Evolutionary conservation across 1,284 basidiomycete genomes (phyloP).

Genomic region (Sanghuangporus sanghuang): DNA sequence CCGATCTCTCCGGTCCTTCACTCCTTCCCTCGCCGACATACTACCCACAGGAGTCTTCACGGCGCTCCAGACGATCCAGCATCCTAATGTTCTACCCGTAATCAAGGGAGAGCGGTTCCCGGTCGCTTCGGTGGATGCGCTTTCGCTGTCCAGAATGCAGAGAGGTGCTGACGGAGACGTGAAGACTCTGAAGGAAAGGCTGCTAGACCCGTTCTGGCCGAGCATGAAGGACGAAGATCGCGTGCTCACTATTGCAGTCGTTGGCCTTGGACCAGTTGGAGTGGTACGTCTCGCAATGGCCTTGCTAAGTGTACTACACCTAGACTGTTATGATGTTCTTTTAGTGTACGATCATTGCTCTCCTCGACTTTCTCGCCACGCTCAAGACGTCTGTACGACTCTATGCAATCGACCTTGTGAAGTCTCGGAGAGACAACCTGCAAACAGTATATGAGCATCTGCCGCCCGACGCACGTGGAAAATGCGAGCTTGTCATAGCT

Average conservation of each 20-base stretch:
- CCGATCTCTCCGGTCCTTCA: slow-evolving; percentile 49
- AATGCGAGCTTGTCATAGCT: slow-evolving; percentile 44
- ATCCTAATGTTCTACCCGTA: slow-evolving; percentile 60
- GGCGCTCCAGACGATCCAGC: slow-evolving; percentile 63
- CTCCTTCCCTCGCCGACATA: slow-evolving; percentile 73
- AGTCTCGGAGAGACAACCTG: slow-evolving; percentile 51
- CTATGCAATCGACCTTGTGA: slow-evolving; percentile 58
- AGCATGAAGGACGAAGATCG: slow-evolving; percentile 39
- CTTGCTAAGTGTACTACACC: slow-evolving; percentile 6
- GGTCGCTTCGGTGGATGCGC: slow-evolving; percentile 31
- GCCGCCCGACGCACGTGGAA: slow-evolving; percentile 37
- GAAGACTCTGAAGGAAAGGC: background rate
- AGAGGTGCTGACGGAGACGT: background rate
- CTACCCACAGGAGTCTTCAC: slow-evolving; percentile 77
- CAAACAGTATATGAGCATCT: slow-evolving; percentile 48
- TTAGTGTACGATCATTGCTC: slow-evolving; percentile 54
- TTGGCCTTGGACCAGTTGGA: slow-evolving; percentile 76
- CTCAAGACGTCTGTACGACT: slow-evolving; percentile 45
- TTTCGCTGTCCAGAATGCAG: slow-evolving; percentile 3
- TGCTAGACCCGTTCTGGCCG: slow-evolving; percentile 16
- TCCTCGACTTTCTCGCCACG: slow-evolving; percentile 55
- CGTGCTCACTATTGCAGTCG: slow-evolving; percentile 52
- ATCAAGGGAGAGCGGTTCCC: slow-evolving; percentile 57
- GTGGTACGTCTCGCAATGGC: slow-evolving; percentile 35
- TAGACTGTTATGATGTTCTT: slow-evolving; percentile 5